These are phyloP conservation scores for Blastomyces percursus DNA, from an alignment of 2,329 filamentous ascomycete genomes.

Conservation along the genomic window DNA sequence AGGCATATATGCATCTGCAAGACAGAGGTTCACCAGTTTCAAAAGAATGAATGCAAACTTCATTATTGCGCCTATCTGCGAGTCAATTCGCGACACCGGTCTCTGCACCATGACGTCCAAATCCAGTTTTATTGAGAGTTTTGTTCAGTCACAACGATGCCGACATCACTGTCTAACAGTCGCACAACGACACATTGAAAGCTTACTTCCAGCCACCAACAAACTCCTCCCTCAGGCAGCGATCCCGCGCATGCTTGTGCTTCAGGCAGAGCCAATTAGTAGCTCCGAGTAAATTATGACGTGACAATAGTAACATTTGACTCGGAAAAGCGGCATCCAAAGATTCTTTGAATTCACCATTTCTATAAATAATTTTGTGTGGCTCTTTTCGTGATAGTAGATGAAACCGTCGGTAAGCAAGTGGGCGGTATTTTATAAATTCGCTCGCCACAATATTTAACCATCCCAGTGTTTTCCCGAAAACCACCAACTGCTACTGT, in stretches of 20 bases:
- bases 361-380: slow-evolving; percentile 56
- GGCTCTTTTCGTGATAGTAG: slow-evolving; percentile 61
- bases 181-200: slow-evolving; percentile 81
- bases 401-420: too few species aligned
- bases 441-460: too few species aligned
- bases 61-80: slow-evolving; percentile 52
- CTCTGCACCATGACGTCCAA: slow-evolving; percentile 71
- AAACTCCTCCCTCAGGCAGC: slow-evolving; percentile 69
- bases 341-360: slow-evolving; percentile 61
- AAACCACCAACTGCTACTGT: slow-evolving; percentile 48
- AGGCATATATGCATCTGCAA: slow-evolving; percentile 77
- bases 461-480: slow-evolving; percentile 54
- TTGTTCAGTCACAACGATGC: slow-evolving; percentile 69
- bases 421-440: too few species aligned
- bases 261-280: slow-evolving; percentile 60
- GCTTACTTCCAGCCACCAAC: slow-evolving; percentile 50
- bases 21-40: slow-evolving; percentile 65
- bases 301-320: slow-evolving; percentile 61
- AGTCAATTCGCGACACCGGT: slow-evolving; percentile 58
- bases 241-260: slow-evolving; percentile 57
- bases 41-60: slow-evolving; percentile 59
- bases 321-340: slow-evolving; percentile 62
- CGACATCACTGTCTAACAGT: slow-evolving; percentile 72
- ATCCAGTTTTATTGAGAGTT: slow-evolving; percentile 59
- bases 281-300: slow-evolving; percentile 71